Conservation (phyloP, 2,329 filamentous ascomycete species). For the Penicillium nordicum region DNA sequence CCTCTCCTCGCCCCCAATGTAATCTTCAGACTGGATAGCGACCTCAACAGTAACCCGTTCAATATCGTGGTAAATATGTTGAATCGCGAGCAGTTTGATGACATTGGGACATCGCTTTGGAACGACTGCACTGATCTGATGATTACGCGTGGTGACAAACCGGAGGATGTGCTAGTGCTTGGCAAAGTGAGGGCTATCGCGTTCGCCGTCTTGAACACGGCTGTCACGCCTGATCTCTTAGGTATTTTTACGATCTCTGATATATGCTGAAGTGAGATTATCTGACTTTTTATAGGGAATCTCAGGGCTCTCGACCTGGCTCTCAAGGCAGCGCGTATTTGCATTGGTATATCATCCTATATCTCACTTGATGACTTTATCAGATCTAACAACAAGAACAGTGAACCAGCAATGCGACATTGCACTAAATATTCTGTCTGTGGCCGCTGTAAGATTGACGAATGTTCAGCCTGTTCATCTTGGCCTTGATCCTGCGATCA, state of each 20-base stretch:
- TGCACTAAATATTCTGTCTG: constrained; percentile 61
- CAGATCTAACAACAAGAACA: constrained; percentile 26
- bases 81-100: constrained; percentile 22
- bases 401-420: constrained; percentile 56
- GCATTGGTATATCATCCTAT: constrained; percentile 51
- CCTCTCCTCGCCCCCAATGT: background rate
- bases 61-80: too few species aligned
- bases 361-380: background rate
- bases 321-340: constrained; percentile 62
- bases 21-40: background rate
- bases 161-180: background rate
- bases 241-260: background rate
- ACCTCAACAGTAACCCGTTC: background rate
- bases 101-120: constrained; percentile 37
- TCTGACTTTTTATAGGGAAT: constrained; percentile 7
- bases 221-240: background rate
- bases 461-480: constrained; percentile 16
- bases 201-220: background rate
- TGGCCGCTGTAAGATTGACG: constrained; percentile 57
- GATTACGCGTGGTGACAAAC: constrained; percentile 5
- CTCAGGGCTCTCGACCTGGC: constrained; percentile 62
- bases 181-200: background rate
- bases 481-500: constrained; percentile 4
- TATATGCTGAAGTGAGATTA: too few species aligned
- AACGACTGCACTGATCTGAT: constrained; percentile 33